Evolutionary conservation across 2,329 filamentous ascomycete genomes (phyloP).

Genomic region (Kalmusia sp.): DNA sequence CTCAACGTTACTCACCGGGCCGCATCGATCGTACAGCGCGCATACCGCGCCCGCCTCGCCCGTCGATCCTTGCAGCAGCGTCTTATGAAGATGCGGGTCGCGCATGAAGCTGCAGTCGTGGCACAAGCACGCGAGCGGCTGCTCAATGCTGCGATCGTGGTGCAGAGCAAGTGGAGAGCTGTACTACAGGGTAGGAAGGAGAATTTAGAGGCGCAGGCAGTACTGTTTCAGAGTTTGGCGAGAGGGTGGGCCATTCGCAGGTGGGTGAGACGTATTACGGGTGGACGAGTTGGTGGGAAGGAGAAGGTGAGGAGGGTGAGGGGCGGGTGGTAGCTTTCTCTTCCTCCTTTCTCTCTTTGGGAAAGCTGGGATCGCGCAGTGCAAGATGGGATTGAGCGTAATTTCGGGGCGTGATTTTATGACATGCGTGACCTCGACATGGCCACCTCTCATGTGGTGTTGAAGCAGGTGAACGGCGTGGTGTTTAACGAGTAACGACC

Average conservation of each 20-base stretch:
- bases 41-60: slow-evolving; percentile 53
- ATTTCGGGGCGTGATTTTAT: too few species aligned
- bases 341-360: background rate
- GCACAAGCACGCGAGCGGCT: slow-evolving; percentile 54
- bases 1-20: slow-evolving; percentile 58
- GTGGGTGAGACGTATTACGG: slow-evolving; percentile 33
- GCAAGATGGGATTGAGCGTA: background rate
- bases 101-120: slow-evolving; percentile 55
- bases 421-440: too few species aligned
- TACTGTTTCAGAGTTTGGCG: slow-evolving; percentile 52
- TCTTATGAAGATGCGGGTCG: slow-evolving; percentile 50
- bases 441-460: too few species aligned
- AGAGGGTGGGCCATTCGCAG: slow-evolving; percentile 50
- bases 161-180: slow-evolving; percentile 54
- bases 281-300: slow-evolving; percentile 36
- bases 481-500: background rate
- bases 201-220: slow-evolving; percentile 46
- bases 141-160: slow-evolving; percentile 47
- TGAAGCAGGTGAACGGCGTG: background rate
- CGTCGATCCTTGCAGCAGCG: slow-evolving; percentile 41
- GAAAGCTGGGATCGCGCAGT: background rate
- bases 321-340: slow-evolving; percentile 41
- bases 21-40: slow-evolving; percentile 59
- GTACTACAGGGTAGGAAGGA: slow-evolving; percentile 45
- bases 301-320: slow-evolving; percentile 43